phyloP scores from a whole-genome alignment of 73 alveolate species.

The Symbiodinium natans region DNA sequence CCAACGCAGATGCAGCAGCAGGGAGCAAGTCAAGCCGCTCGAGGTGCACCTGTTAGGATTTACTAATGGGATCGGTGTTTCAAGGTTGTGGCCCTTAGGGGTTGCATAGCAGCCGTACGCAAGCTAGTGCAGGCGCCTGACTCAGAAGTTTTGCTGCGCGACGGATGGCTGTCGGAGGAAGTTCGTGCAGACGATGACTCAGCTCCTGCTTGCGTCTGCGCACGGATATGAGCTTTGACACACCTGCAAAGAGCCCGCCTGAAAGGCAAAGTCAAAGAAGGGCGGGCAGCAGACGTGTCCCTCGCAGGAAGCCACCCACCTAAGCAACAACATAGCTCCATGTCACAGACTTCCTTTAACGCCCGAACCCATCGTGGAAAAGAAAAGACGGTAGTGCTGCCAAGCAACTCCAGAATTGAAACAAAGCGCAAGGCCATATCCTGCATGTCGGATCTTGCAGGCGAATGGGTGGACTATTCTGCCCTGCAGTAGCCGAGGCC shows the following conservation, averaged over 20 bases:
- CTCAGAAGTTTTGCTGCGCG: slow-evolving; percentile 1
- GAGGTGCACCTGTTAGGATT: not conserved
- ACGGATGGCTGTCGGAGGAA: not conserved
- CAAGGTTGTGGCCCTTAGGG: too few species aligned
- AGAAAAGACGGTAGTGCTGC: not conserved
- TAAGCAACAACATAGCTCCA: too few species aligned
- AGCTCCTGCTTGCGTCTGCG: slow-evolving; percentile 12
- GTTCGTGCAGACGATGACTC: not conserved
- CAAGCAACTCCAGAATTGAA: not conserved
- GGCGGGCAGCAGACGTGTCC: slow-evolving; percentile 45
- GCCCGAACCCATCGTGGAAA: too few species aligned
- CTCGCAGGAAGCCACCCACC: slow-evolving; percentile 31
- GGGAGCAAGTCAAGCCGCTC: slow-evolving; percentile 80
- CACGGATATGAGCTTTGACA: not conserved
- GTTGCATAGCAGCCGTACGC: too few species aligned
- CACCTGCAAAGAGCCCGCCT: not conserved
- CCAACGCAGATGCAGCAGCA: slow-evolving; percentile 35
- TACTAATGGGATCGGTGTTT: too few species aligned
- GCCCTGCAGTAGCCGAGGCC: too few species aligned
- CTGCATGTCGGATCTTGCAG: too few species aligned
- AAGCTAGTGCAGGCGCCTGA: not conserved
- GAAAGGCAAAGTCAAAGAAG: slow-evolving; percentile 54
- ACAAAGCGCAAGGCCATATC: slow-evolving; percentile 18
- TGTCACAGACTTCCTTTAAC: too few species aligned
- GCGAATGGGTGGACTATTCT: too few species aligned